Conservation (phyloP, 805 yeast species). For the Cyberlindnera petersonii region DNA sequence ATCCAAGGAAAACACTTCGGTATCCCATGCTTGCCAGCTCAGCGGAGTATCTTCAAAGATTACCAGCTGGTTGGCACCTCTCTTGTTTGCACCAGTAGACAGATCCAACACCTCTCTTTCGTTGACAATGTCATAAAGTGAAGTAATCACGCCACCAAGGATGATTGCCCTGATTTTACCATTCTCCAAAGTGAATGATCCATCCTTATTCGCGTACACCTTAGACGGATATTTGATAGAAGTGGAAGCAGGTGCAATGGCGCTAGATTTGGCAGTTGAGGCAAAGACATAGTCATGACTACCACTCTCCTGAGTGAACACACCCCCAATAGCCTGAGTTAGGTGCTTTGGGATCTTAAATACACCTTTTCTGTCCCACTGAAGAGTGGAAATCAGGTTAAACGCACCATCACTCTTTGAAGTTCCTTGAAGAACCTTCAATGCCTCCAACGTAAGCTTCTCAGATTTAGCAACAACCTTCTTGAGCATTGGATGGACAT, state of each 20-base stretch:
- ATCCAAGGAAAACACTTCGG: conserved; percentile 82
- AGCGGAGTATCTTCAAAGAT: conserved; percentile 88
- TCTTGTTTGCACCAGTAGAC: conserved; percentile 37
- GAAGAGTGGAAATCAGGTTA: conserved; percentile 47
- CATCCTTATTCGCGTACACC: conserved; percentile 38
- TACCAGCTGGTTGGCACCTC: conserved; percentile 78
- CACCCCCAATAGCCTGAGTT: conserved; percentile 1
- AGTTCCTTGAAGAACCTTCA: conserved; percentile 14
- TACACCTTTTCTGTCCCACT: conserved; percentile 54
- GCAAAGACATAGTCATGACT: conserved; percentile 24
- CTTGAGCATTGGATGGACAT: conserved; percentile 74
- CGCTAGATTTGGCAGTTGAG: conserved; percentile 1
- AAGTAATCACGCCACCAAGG: conserved; percentile 54
- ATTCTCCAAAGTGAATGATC: conserved; percentile 52
- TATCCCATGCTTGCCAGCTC: conserved; percentile 96
- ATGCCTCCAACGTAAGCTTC: conserved; percentile 44
- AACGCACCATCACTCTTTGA: conserved; percentile 25
- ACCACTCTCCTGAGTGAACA: conserved; percentile 16
- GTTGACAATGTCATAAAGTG: conserved; percentile 56
- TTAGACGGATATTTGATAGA: conserved; percentile 45
- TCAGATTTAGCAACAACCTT: conserved; percentile 51
- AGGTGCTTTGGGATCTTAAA: conserved; percentile 32
- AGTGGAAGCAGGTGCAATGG: conserved; percentile 12
- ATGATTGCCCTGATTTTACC: conserved; percentile 49
- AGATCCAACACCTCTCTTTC: conserved; percentile 66